Percentiles rank a stretch among this genome's conserved stretches.
Conservation (phyloP, 1,284 basidiomycete species). For the Austropuccinia psidii region DNA sequence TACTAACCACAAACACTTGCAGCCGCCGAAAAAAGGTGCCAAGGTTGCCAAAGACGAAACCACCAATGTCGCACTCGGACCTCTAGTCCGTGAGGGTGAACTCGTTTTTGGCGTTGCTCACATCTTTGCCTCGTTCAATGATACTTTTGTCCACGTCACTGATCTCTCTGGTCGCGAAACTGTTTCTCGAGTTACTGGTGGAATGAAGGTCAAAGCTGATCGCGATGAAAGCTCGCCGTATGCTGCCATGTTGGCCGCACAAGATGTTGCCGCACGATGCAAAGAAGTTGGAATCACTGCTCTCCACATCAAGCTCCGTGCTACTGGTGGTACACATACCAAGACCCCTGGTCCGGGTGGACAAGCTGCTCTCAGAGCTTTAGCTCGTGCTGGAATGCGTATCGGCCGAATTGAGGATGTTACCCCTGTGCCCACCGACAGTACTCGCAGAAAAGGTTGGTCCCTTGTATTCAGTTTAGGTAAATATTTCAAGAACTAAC, state of each 20-base stretch:
- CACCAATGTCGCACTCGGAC: conserved; percentile 72
- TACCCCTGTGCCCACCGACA: conserved; percentile 94
- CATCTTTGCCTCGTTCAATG: conserved; percentile 94
- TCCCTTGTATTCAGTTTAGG: neutral
- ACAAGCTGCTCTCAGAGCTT: conserved; percentile 93
- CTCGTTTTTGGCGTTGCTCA: conserved; percentile 83
- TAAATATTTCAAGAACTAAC: conserved; percentile 32
- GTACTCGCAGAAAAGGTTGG: conserved; percentile 80
- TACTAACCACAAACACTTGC: neutral
- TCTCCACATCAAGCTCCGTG: conserved; percentile 93
- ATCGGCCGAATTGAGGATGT: conserved; percentile 96
- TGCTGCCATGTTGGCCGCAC: conserved; percentile 98
- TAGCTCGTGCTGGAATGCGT: conserved; percentile 96
- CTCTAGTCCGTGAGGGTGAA: conserved; percentile 89
- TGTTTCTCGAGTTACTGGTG: conserved; percentile 96
- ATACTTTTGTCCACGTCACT: conserved; percentile 98
- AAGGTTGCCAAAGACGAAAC: conserved; percentile 62
- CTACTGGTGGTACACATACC: conserved; percentile 96
- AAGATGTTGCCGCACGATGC: conserved; percentile 92
- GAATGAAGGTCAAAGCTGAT: conserved; percentile 99
- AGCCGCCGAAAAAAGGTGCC: conserved; percentile 35
- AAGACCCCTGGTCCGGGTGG: conserved; percentile 99
- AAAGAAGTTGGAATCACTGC: conserved; percentile 98
- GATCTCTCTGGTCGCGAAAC: conserved; percentile 99
- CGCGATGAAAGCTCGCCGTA: conserved; percentile 99